Evolutionary conservation across 768 basidiomycete species (phyloP), one percentile per base, ranked within the genome.

Genomic region (Trametes cingulata): DNA sequence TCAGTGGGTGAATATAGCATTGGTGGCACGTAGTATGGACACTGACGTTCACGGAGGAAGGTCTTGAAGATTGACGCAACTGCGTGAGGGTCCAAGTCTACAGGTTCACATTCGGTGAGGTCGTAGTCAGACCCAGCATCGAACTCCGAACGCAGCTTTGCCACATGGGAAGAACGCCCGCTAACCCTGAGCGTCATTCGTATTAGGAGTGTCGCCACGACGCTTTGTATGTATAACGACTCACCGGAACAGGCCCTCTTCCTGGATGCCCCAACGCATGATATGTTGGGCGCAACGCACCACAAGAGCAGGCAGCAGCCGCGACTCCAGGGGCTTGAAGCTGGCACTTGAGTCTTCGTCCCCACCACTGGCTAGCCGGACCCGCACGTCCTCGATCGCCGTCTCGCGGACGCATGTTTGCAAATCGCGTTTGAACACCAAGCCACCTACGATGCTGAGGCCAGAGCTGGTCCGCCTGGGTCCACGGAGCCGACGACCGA

Each of bases 31-130:
- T n/a, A 67, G 36, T 48, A 33, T 35, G 14, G 43, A 48, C 7
- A 81, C 95, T 78, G 75, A 96, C 95, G 77, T 82, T 97, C 94
- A 57, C 95, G 88, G 42, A 98, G 78, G 72, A 86, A 98, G 0
- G 92, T 88, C 73, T 96, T 97, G 77, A 96, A 97, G 29, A 96
- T 77, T 24, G 92, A 91, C 19, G 95, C 87, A 7, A 98, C 95
- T 1, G 93, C 92, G 72, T 98, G 94, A 47, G 95, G 95, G 69
- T 98, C 95, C 36, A 98, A 75, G 68, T 98, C 94, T 8, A 90
- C 85, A 24, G 93, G 94, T 50, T 82, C 82, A 63, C 87, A 90
- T 62, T 84, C 83, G 40, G 80, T 75, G 76, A 98, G 83, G 69
- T 94, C 88, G 67, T 88, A 93, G 75, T 98, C 95, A 52, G 88